These are phyloP conservation scores for Colletotrichum gloeosporioides DNA, from an alignment of 2,329 filamentous ascomycete genomes.

Conservation along the genomic window DNA sequence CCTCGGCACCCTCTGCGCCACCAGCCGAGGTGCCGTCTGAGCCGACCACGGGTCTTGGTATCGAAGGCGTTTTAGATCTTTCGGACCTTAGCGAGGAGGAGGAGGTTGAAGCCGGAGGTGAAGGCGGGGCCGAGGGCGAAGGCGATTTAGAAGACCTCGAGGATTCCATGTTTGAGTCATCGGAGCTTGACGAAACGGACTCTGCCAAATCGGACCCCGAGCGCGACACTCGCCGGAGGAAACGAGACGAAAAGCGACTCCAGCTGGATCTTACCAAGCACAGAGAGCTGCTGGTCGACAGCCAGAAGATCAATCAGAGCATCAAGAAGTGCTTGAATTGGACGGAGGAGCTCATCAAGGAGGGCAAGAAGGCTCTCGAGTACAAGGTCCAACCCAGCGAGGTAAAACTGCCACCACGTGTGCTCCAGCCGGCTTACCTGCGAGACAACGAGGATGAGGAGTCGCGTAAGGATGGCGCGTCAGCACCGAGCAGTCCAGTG, in stretches of 20 bases:
- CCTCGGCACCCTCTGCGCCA: slow-evolving; percentile 51
- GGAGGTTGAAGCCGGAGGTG: slow-evolving; percentile 28
- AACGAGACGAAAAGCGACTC: slow-evolving; percentile 82
- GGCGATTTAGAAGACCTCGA: slow-evolving; percentile 49
- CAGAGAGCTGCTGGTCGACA: slow-evolving; percentile 85
- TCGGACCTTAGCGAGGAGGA: slow-evolving; percentile 58
- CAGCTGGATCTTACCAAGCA: slow-evolving; percentile 87
- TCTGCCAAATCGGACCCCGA: slow-evolving; percentile 37
- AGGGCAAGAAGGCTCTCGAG: slow-evolving; percentile 85
- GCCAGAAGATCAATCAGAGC: slow-evolving; percentile 94
- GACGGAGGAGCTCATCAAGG: slow-evolving; percentile 89
- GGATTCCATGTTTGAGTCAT: slow-evolving; percentile 40
- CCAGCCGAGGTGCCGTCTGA: slow-evolving; percentile 48
- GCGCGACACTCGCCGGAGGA: slow-evolving; percentile 59
- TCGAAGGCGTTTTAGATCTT: slow-evolving; percentile 46
- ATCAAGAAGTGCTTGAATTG: slow-evolving; percentile 87
- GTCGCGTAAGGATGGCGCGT: slow-evolving; percentile 26
- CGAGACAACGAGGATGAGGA: slow-evolving; percentile 56
- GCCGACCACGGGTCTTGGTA: slow-evolving; percentile 46
- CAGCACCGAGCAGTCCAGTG: slow-evolving; percentile 10
- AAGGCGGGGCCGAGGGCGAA: slow-evolving; percentile 24
- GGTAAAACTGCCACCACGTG: slow-evolving; percentile 79
- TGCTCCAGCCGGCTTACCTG: slow-evolving; percentile 68
- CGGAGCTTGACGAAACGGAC: slow-evolving; percentile 48
- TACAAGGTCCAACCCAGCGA: slow-evolving; percentile 83